Percentiles rank a stretch among this genome's conserved stretches.
phyloP scores from a whole-genome alignment of 495 filamentous ascomycete genomes.

The Penicillium mononematosum region DNA sequence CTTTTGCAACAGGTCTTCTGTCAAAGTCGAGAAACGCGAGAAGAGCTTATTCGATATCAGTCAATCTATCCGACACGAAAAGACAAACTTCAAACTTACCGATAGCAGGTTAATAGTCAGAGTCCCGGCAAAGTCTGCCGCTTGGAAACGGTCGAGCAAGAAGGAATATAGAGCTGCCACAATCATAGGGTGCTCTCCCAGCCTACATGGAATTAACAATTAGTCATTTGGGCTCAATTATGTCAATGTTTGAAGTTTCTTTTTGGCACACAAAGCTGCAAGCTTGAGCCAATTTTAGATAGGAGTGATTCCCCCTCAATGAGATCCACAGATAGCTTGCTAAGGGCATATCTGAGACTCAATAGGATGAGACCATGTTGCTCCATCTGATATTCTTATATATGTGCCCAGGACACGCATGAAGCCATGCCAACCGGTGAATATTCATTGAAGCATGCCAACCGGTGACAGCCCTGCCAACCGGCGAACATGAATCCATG shows the following conservation, averaged over 20 bases:
- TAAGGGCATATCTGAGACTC: slow-evolving; percentile 7
- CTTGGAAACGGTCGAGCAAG: slow-evolving; percentile 63
- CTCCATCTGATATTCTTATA: slow-evolving; percentile 1
- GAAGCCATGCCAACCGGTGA: slow-evolving; percentile 1
- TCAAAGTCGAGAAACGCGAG: slow-evolving; percentile 61
- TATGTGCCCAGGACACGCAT: slow-evolving; percentile 1
- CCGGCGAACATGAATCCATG: not conserved
- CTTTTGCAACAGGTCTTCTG: slow-evolving; percentile 58
- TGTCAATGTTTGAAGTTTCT: not conserved
- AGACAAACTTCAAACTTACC: slow-evolving; percentile 28
- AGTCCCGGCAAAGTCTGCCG: slow-evolving; percentile 61
- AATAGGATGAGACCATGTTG: not conserved
- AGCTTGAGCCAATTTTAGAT: slow-evolving; percentile 10
- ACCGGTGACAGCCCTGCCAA: not conserved
- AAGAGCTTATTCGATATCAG: slow-evolving; percentile 51
- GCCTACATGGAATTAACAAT: slow-evolving; percentile 38
- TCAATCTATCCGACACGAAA: slow-evolving; percentile 1
- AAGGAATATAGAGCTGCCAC: slow-evolving; percentile 60
- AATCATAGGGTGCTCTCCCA: slow-evolving; percentile 58
- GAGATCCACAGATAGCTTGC: slow-evolving; percentile 1
- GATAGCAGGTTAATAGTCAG: slow-evolving; percentile 64
- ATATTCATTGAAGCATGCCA: no score
- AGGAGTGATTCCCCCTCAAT: not conserved
- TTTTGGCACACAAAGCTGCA: not conserved
- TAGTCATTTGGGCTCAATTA: slow-evolving; percentile 25